Percentiles rank a stretch among this genome's conserved stretches.
Conservation (phyloP, 805 yeast genomes). For the Candida sonorensis region DNA sequence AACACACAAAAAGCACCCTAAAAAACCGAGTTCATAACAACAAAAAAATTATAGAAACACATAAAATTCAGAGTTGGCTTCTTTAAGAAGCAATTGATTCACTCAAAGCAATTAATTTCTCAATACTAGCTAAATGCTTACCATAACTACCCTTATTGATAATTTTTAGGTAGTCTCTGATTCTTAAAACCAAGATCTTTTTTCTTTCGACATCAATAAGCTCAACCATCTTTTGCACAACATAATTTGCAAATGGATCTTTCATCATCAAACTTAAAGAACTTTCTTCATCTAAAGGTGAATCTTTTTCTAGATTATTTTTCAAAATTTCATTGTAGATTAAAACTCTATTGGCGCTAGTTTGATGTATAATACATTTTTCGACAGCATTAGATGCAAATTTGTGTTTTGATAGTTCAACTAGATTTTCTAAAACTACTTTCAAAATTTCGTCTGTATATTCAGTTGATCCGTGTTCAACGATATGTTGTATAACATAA, state of each 20-base stretch:
- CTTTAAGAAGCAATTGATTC: slow-evolving; percentile 28
- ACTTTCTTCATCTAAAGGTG: slow-evolving; percentile 51
- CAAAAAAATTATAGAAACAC: too few relatives aligned
- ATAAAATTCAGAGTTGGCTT: too few relatives aligned
- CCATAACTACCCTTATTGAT: slow-evolving; percentile 67
- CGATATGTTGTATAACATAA: slow-evolving; percentile 92
- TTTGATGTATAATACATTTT: slow-evolving; percentile 77
- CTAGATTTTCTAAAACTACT: slow-evolving; percentile 54
- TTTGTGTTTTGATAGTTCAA: slow-evolving; percentile 87
- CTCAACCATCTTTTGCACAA: slow-evolving; percentile 88
- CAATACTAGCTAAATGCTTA: slow-evolving; percentile 78
- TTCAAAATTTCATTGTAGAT: slow-evolving; percentile 64
- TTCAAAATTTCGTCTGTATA: slow-evolving; percentile 55
- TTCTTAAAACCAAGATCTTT: slow-evolving; percentile 61
- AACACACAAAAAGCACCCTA: not conserved
- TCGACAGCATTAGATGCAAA: slow-evolving; percentile 98
- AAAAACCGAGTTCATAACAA: too few relatives aligned
- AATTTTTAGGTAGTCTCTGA: slow-evolving; percentile 72
- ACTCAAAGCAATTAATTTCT: slow-evolving; percentile 56
- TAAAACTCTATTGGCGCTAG: slow-evolving; percentile 49
- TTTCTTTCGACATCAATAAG: slow-evolving; percentile 67
- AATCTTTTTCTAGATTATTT: slow-evolving; percentile 35
- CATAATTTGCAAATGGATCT: slow-evolving; percentile 97
- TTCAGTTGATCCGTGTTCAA: slow-evolving; percentile 67
- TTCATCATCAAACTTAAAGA: slow-evolving; percentile 90